Base-by-base conservation (phyloP, 2,329 filamentous ascomycete genomes). In the Polychaeton citri region DNA sequence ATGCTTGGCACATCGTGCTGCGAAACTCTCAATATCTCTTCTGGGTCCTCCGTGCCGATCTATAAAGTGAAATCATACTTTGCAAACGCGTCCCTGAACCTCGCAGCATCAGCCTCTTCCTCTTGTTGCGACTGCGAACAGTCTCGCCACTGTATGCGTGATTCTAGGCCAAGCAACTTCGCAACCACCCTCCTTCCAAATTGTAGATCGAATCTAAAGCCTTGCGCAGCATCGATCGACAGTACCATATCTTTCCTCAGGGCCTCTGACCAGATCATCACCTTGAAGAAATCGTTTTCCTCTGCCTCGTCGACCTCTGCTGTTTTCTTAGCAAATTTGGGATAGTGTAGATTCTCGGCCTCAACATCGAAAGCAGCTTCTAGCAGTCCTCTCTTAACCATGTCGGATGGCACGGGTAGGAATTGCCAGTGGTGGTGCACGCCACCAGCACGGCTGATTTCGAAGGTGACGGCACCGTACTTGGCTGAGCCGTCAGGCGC, bases 341-440 rank as follows among this genome's bases (percentile, higher is more conserved):
- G 71, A 51, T 76, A 77, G 24, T 66, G 57, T 16, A 71, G 54
- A 33, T 93, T 92, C 55, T 93, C 81, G 0, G 85, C 86, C 53
- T 94, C 77, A 1, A 92, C 82, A 36, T 79, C 79, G 63, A 98
- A 95, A 0, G 79, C 88, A 0, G 82, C 84, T 55, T 94, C 85
- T 0, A 93, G 82, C 1, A 93, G 66, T 0, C 82, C 81, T 32
- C 76, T 75, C 15, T 62, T 64, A 34, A 94, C 71, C 31, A 84
- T 63, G 7, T 80, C 69, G 0, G 71, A 65, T 0, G 81, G 73
- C 1, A 92, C 66, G 1, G 90, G 85, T 19, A 96, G 64, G 47
- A 92, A 81, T 59, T 98, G 92, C 90, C 87, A 95, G 53, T 96
- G 88, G 1, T 79, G 71, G 55, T 98, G 90, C 38, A 96, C 77